Percentiles rank a stretch among this genome's conserved stretches.
Evolutionary conservation across 192 early-diverging fungal genomes (phyloP).

Genomic region (Rhizophagus clarus): DNA sequence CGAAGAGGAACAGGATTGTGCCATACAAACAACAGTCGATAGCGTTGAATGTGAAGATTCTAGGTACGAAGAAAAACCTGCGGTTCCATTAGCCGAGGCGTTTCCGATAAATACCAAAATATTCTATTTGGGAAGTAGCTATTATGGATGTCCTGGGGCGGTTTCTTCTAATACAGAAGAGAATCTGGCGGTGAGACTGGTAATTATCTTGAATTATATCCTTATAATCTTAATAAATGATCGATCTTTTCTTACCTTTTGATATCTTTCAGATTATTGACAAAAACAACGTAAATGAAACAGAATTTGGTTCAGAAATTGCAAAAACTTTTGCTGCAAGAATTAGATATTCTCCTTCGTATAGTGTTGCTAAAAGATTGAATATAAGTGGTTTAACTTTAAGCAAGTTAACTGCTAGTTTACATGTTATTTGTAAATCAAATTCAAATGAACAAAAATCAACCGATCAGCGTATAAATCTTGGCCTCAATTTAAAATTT

Average conservation of each 20-base stretch:
- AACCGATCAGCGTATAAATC: conserved; percentile 61
- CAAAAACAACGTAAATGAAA: conserved; percentile 37
- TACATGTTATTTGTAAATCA: conserved; percentile 64
- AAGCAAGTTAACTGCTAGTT: conserved; percentile 83
- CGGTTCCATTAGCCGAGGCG: conserved; percentile 67
- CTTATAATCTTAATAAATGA: not conserved
- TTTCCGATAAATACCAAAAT: conserved; percentile 71
- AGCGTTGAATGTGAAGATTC: conserved; percentile 65
- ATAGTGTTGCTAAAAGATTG: conserved; percentile 66
- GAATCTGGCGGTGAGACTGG: conserved; percentile 46
- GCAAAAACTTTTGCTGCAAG: conserved; percentile 35
- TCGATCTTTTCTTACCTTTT: not conserved
- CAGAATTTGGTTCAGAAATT: conserved; percentile 52
- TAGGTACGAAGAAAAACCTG: conserved; percentile 70
- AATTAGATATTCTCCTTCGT: conserved; percentile 52
- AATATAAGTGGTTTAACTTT: conserved; percentile 67
- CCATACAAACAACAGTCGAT: conserved; percentile 65
- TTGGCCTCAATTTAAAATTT: conserved; percentile 92
- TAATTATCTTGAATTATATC: conserved; percentile 10
- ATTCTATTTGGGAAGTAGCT: conserved; percentile 77
- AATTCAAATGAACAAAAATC: not conserved
- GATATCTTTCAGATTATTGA: not conserved
- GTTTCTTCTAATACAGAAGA: conserved; percentile 62
- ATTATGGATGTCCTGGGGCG: conserved; percentile 74
- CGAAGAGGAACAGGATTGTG: conserved; percentile 47